Evolutionary conservation across 208 protist genomes (phyloP).

Genomic region (Vickermania ingenoplastis): DNA sequence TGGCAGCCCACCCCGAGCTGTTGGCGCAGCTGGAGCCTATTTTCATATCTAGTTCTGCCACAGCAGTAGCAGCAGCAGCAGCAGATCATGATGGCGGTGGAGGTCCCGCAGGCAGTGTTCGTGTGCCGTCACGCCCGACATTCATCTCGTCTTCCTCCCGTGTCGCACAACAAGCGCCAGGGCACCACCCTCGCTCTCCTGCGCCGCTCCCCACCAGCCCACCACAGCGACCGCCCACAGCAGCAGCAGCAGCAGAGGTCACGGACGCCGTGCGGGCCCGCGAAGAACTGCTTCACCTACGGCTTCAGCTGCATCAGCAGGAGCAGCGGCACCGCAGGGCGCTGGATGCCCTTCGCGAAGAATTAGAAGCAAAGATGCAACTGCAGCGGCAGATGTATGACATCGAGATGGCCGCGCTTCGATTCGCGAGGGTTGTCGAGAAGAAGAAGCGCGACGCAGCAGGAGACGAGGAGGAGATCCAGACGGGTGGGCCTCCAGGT

Average conservation of each 20-base stretch:
- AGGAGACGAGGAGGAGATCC: no score
- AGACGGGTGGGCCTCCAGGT: no score
- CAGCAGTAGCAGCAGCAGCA: no score
- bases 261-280: slow-evolving; percentile 22
- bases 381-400: slow-evolving; percentile 8
- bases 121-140: no score
- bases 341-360: background rate
- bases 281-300: background rate
- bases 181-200: no score
- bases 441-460: no score
- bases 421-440: no score
- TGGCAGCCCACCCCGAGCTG: slow-evolving; percentile 6
- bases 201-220: background rate
- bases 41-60: background rate
- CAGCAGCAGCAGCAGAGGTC: no score
- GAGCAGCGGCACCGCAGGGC: slow-evolving; percentile 20
- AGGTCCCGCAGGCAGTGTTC: slow-evolving; percentile 5
- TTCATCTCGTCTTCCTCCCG: no score
- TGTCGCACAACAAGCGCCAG: no score
- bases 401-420: slow-evolving; percentile 30
- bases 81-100: slow-evolving; percentile 25
- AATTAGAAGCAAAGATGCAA: background rate
- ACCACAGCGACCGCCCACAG: slow-evolving; percentile 6
- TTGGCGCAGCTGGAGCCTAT: slow-evolving; percentile 27
- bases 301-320: slow-evolving; percentile 12